Conservation (phyloP, 2,329 filamentous ascomycete genomes). For the Claviceps capensis region DNA sequence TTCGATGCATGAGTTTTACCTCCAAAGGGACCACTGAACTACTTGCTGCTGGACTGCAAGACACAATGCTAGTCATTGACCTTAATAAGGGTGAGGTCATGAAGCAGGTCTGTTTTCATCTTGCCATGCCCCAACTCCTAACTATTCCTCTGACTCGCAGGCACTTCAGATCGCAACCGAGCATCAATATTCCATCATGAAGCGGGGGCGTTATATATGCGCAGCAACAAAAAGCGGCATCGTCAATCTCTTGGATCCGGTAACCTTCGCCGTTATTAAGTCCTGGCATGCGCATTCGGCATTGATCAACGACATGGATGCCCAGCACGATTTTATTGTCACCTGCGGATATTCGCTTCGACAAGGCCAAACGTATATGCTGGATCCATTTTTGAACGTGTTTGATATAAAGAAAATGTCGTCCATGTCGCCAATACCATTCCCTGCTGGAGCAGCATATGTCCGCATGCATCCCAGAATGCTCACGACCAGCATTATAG, state of each 20-base stretch:
- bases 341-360: conserved; percentile 88
- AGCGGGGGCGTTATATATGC: conserved; percentile 78
- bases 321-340: conserved; percentile 84
- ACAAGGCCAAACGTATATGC: conserved; percentile 57
- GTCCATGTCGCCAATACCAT: conserved; percentile 82
- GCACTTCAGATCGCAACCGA: conserved; percentile 32
- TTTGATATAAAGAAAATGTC: conserved; percentile 88
- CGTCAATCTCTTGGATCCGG: conserved; percentile 75
- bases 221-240: conserved; percentile 72
- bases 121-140: not conserved
- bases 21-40: conserved; percentile 74
- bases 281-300: conserved; percentile 84
- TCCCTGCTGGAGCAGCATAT: conserved; percentile 81
- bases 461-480: conserved; percentile 94
- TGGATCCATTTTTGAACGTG: conserved; percentile 87
- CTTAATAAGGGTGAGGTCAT: conserved; percentile 57
- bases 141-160: conserved; percentile 16
- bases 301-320: conserved; percentile 92
- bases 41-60: conserved; percentile 75
- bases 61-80: conserved; percentile 67
- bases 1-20: conserved; percentile 92
- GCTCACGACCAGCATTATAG: conserved; percentile 86
- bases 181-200: conserved; percentile 82
- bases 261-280: conserved; percentile 65
- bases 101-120: conserved; percentile 37